A percentile compares a stretch with the other conserved stretches of the same genome.
These are phyloP conservation scores for Calonectria leucothoes DNA, from an alignment of 2,329 filamentous ascomycete genomes.

Conservation along the genomic window DNA sequence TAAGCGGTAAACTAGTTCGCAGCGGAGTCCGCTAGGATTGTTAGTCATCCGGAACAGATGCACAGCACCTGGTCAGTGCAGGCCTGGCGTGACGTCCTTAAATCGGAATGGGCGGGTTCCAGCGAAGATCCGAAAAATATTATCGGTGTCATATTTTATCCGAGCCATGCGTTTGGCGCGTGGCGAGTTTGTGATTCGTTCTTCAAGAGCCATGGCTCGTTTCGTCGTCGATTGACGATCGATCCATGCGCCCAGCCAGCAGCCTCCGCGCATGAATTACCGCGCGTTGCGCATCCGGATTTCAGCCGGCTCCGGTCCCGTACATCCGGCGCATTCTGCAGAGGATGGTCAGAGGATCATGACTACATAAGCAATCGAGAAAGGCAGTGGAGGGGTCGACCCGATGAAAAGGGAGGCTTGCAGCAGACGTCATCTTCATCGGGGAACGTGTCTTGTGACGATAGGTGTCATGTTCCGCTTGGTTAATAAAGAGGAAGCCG, in stretches of 20 bases:
- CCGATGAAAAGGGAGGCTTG: background rate
- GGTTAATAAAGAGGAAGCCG: background rate
- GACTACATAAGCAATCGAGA: background rate
- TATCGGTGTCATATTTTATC: background rate
- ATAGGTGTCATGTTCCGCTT: background rate
- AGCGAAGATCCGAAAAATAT: background rate
- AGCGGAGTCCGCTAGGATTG: conserved; percentile 13
- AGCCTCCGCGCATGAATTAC: background rate
- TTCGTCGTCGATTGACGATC: background rate
- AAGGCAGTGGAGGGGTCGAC: background rate
- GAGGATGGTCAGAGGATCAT: background rate
- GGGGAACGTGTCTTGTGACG: conserved; percentile 8
- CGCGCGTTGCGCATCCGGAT: conserved; percentile 32
- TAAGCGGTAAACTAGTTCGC: conserved; percentile 10
- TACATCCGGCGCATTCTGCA: conserved; percentile 23
- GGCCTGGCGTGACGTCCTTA: background rate
- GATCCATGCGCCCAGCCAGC: background rate
- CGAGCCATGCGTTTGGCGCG: background rate
- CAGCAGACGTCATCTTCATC: background rate
- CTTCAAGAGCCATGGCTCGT: background rate
- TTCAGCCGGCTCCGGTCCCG: conserved; percentile 35
- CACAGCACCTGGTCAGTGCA: background rate
- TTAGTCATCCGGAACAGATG: conserved; percentile 33
- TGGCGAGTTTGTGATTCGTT: background rate
- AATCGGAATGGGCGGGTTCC: background rate